Evolutionary conservation across 345 rosid species (phyloP), one percentile per base, ranked within the genome.

Genomic region (Atalantia buxifolia): DNA sequence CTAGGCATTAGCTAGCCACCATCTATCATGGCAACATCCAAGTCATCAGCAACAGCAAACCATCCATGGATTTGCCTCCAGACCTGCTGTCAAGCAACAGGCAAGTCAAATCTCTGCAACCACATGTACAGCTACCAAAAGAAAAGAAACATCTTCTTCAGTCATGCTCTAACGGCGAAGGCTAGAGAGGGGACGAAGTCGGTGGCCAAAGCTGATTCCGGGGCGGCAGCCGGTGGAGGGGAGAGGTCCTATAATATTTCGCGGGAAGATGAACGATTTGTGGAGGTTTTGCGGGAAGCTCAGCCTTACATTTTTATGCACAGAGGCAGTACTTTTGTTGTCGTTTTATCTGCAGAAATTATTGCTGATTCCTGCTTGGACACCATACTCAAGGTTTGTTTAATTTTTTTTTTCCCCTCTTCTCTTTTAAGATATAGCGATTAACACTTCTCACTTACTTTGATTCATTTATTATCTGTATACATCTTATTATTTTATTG

Each of bases 291-390:
- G 28, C 75, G 85, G 76, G 86, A 84, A 77, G 81, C 83, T 60
- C 88, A 88, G 76, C 81, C 87, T 16, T 75, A 76, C 70, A 56
- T 88, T n/a, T 40, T 67, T 59, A 40, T 81, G 57, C 84, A 85
- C 74, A 72, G 82, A 50, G 87, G 83, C 21, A 62, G 77, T 55
- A 85, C 78, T 40, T 84, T 85, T 81, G 86, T 87, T 24, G 73
- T 87, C 21, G 28, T 81, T 22, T 3, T 87, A 36, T 87, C 88
- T 53, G 69, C 81, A 1, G 81, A 82, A 27, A 62, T 85, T 30
- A 70, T 77, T n/a, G 81, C 69, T 19, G 33, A 63, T 16, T 77
- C 84, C 1, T 68, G 9, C 71, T 24, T 82, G 27, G 77, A 84
- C 50, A 1, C 75, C 55, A 35, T 79, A 16, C 83, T 88, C 73